These are phyloP conservation scores for Hirsutella rhossiliensis DNA, from an alignment of 2,329 filamentous ascomycete genomes.

Conservation along the genomic window DNA sequence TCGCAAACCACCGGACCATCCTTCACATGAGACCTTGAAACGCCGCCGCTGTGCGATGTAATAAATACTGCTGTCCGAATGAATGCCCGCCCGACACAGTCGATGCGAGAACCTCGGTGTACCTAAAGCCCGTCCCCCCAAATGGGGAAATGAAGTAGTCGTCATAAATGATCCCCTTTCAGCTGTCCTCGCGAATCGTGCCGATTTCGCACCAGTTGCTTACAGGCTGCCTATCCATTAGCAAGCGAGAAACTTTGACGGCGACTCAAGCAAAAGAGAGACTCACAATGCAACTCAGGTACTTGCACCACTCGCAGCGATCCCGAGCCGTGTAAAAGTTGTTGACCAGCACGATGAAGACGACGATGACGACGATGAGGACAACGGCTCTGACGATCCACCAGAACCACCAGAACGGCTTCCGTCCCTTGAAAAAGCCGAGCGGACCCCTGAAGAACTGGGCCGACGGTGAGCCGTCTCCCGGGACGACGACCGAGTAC, in stretches of 20 bases:
- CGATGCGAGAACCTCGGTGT: neutral
- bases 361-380: constrained; percentile 67
- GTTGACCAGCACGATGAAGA: constrained; percentile 75
- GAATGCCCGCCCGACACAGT: neutral
- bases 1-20: too few relatives aligned
- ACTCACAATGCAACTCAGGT: constrained; percentile 84
- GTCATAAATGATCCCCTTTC: too few relatives aligned
- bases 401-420: constrained; percentile 95
- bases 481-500: constrained; percentile 55
- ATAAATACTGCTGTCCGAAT: constrained; percentile 6
- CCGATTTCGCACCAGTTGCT: constrained; percentile 55
- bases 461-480: constrained; percentile 33
- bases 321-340: constrained; percentile 79
- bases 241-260: constrained; percentile 1
- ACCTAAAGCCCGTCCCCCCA: too few relatives aligned
- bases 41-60: constrained; percentile 21
- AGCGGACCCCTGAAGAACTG: constrained; percentile 50
- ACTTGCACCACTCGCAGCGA: constrained; percentile 86
- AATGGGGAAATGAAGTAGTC: too few relatives aligned
- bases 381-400: constrained; percentile 76
- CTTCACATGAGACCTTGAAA: constrained; percentile 6
- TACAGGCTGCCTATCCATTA: constrained; percentile 36
- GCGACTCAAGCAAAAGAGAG: neutral
- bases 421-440: constrained; percentile 84
- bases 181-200: constrained; percentile 14